Evolutionary conservation across 306 rosid genomes (phyloP).

Genomic region (Arachis stenosperma): DNA sequence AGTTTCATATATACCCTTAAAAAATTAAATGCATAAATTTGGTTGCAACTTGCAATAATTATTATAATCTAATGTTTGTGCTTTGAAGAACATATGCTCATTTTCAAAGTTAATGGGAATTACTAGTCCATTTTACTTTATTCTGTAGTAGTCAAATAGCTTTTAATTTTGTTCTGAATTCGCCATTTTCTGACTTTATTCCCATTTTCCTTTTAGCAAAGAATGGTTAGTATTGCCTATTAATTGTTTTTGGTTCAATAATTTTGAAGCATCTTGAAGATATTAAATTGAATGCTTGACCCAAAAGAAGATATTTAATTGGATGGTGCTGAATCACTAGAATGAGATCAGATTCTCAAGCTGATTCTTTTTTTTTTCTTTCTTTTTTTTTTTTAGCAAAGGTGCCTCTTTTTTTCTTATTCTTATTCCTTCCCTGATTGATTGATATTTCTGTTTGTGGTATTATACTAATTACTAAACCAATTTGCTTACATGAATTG

Average conservation of each 20-base stretch:
- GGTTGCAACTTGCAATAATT: conserved; percentile 28
- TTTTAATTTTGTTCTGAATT: conserved; percentile 17
- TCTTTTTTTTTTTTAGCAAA: too few relatives aligned
- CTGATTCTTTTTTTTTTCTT: not conserved
- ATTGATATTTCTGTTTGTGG: conserved; percentile 9
- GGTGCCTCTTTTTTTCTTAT: not conserved
- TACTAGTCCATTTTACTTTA: not conserved
- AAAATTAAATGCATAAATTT: not conserved
- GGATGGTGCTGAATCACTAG: conserved; percentile 37
- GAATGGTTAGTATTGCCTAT: conserved; percentile 17
- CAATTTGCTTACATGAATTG: not conserved
- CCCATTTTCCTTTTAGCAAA: conserved; percentile 36
- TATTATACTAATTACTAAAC: conserved; percentile 12
- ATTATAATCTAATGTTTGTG: conserved; percentile 9
- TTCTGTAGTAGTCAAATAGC: conserved; percentile 13
- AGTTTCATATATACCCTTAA: too few relatives aligned
- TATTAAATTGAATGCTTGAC: conserved; percentile 19
- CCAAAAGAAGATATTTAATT: conserved; percentile 2
- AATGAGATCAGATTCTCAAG: conserved; percentile 34
- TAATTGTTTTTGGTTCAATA: not conserved
- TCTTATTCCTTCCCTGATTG: not conserved
- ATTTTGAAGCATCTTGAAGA: conserved; percentile 32
- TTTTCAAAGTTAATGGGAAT: conserved; percentile 18
- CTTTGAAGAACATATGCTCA: conserved; percentile 31
- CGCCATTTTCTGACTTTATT: conserved; percentile 20